phyloP scores from a whole-genome alignment of 2,329 filamentous ascomycete genomes.

The Fusarium napiforme region DNA sequence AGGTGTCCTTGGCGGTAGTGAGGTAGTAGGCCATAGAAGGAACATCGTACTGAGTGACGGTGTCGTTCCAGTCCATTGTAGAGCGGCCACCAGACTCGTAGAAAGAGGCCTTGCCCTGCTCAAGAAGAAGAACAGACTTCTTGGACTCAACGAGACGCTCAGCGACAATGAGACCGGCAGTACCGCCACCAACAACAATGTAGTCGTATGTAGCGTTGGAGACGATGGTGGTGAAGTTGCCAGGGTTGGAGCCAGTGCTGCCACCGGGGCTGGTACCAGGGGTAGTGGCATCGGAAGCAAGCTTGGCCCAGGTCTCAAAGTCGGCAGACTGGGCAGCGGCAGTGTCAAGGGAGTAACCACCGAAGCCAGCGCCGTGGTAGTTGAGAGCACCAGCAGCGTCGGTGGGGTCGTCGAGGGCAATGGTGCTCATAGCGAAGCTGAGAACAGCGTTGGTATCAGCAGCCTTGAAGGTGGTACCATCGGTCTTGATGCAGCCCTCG shows the following conservation, averaged over 20 bases:
- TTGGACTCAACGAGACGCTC: slow-evolving; percentile 69
- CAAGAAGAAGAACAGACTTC: slow-evolving; percentile 71
- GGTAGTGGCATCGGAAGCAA: slow-evolving; percentile 55
- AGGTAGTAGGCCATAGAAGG: slow-evolving; percentile 78
- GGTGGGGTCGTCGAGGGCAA: slow-evolving; percentile 53
- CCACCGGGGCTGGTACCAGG: slow-evolving; percentile 36
- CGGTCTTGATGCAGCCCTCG: slow-evolving; percentile 64
- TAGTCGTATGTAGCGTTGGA: slow-evolving; percentile 64
- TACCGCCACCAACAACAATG: slow-evolving; percentile 71
- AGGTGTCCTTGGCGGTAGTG: slow-evolving; percentile 70
- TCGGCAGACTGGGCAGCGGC: slow-evolving; percentile 55
- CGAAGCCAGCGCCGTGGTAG: slow-evolving; percentile 56
- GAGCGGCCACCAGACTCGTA: slow-evolving; percentile 75
- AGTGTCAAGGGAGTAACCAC: slow-evolving; percentile 56
- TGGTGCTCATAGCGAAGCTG: slow-evolving; percentile 66
- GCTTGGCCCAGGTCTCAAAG: slow-evolving; percentile 54
- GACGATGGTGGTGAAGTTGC: slow-evolving; percentile 47
- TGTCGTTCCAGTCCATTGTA: slow-evolving; percentile 70
- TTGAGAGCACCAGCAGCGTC: slow-evolving; percentile 49
- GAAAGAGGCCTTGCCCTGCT: slow-evolving; percentile 63
- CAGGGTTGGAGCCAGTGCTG: slow-evolving; percentile 39
- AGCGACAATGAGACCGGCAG: slow-evolving; percentile 69
- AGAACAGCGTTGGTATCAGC: slow-evolving; percentile 58
- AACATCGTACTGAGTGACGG: slow-evolving; percentile 76
- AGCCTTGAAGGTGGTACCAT: slow-evolving; percentile 57